These are phyloP conservation scores for Pezicula radicicola DNA, from an alignment of 2,329 filamentous ascomycete genomes.

Conservation along the genomic window DNA sequence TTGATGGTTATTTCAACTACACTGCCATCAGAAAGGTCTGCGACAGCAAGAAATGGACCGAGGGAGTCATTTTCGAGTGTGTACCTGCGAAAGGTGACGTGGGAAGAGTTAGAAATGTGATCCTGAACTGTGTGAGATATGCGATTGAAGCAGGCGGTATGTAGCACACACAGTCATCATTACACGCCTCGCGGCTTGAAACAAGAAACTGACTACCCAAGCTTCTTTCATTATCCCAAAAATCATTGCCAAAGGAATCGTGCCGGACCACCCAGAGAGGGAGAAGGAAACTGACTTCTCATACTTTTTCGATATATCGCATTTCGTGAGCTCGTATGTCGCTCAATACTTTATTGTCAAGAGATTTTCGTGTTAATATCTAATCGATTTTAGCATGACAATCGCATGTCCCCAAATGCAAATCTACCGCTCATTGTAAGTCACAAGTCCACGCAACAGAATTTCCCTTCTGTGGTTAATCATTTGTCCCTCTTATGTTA, in stretches of 20 bases:
- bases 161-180: constrained; percentile 16
- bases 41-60: neutral
- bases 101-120: constrained; percentile 38
- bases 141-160: constrained; percentile 43
- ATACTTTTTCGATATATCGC: constrained; percentile 41
- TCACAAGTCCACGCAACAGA: no score
- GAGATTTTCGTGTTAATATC: neutral
- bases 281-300: constrained; percentile 23
- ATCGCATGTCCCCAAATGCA: constrained; percentile 36
- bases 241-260: neutral
- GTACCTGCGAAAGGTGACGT: constrained; percentile 37
- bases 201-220: constrained; percentile 15
- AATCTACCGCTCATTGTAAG: constrained; percentile 30
- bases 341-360: neutral
- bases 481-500: no score
- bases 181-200: neutral
- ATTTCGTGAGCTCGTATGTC: constrained; percentile 31
- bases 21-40: neutral
- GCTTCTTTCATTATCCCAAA: constrained; percentile 25
- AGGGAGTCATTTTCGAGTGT: constrained; percentile 39
- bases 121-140: constrained; percentile 40
- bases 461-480: no score
- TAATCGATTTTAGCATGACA: constrained; percentile 14
- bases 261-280: neutral
- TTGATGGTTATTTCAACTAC: constrained; percentile 2